Percentiles rank a stretch among this genome's conserved stretches.
These are phyloP conservation scores for Ustilago loliicola DNA, from an alignment of 1,284 basidiomycete genomes.

Conservation along the genomic window DNA sequence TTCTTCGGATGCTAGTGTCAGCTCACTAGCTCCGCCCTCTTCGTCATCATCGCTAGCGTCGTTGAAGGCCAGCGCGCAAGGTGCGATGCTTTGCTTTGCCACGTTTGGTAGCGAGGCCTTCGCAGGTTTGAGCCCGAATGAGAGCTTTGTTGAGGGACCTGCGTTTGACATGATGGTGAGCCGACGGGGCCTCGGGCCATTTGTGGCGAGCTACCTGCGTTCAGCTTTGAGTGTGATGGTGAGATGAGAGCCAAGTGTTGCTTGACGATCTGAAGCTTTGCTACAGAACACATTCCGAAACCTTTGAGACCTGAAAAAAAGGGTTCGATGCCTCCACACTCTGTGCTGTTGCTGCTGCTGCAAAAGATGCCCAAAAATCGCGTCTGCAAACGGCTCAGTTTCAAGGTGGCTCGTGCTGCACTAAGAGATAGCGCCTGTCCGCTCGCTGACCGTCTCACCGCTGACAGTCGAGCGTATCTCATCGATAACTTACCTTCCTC, in stretches of 20 bases:
- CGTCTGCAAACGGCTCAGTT: slow-evolving; percentile 4
- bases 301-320: background rate
- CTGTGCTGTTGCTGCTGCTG: slow-evolving; percentile 1
- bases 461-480: background rate
- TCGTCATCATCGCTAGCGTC: slow-evolving; percentile 55
- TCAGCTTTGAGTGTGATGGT: background rate
- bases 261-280: background rate
- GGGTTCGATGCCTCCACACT: slow-evolving; percentile 22
- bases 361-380: slow-evolving; percentile 2
- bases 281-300: background rate
- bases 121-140: slow-evolving; percentile 51
- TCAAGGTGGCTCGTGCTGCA: slow-evolving; percentile 11
- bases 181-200: background rate
- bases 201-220: background rate
- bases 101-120: background rate
- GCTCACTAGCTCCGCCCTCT: background rate
- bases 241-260: too few relatives aligned
- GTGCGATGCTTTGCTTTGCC: slow-evolving; percentile 15
- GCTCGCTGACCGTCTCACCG: background rate
- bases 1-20: background rate
- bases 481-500: background rate
- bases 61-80: slow-evolving; percentile 30
- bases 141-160: slow-evolving; percentile 41
- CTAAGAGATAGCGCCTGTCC: background rate
- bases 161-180: slow-evolving; percentile 17